Evolutionary conservation across 176 grass and related monocot species (phyloP).

Genomic region (Otatea glauca): DNA sequence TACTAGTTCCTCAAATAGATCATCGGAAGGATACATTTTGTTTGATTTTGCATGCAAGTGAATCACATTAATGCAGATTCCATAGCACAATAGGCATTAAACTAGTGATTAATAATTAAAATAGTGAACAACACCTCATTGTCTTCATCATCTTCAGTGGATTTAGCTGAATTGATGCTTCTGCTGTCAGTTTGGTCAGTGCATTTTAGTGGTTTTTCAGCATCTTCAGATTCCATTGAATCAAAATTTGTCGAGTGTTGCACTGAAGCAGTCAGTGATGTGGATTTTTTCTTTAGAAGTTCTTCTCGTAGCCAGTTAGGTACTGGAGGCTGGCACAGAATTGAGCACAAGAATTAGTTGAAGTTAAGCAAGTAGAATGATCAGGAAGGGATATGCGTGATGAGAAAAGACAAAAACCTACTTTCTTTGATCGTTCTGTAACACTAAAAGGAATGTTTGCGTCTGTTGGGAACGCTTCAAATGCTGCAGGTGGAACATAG

Average conservation of each 20-base stretch:
- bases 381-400: conserved; percentile 4
- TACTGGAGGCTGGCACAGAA: conserved; percentile 70
- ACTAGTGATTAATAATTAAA: conserved; percentile 30
- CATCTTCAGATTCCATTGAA: conserved; percentile 59
- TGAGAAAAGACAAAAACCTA: conserved; percentile 36
- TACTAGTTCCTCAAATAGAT: conserved; percentile 6
- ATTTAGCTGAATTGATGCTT: conserved; percentile 72
- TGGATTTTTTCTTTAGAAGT: conserved; percentile 92
- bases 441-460: conserved; percentile 56
- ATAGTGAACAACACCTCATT: conserved; percentile 61
- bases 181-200: conserved; percentile 66
- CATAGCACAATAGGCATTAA: background rate
- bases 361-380: conserved; percentile 31
- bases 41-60: conserved; percentile 10
- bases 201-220: conserved; percentile 54
- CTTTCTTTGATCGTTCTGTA: conserved; percentile 85
- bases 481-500: conserved; percentile 68
- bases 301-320: conserved; percentile 98
- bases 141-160: conserved; percentile 72
- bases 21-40: background rate
- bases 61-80: conserved; percentile 22
- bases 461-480: conserved; percentile 72
- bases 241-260: conserved; percentile 50
- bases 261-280: conserved; percentile 39
- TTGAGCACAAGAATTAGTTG: conserved; percentile 36